Percentiles rank a stretch among this genome's conserved stretches.
These are phyloP conservation scores for Fusarium sp. DNA, from an alignment of 2,329 filamentous ascomycete genomes.

Conservation along the genomic window DNA sequence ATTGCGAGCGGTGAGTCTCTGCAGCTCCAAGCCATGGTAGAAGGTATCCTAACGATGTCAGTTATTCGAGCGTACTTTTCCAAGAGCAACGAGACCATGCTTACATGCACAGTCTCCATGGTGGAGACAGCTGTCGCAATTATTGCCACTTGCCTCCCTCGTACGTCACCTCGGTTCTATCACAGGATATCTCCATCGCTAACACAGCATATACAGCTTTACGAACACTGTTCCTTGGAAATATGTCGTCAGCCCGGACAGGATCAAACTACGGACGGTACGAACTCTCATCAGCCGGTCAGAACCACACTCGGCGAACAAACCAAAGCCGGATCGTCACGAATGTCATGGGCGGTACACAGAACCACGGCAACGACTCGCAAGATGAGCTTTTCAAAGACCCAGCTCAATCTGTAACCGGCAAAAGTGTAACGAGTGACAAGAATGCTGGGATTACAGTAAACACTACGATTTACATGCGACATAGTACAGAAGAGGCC, in stretches of 20 bases:
- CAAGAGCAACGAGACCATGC: conserved; percentile 48
- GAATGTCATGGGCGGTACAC: conserved; percentile 38
- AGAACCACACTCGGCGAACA: conserved; percentile 32
- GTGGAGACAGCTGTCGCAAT: conserved; percentile 52
- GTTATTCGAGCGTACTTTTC: conserved; percentile 50
- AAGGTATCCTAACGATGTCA: conserved; percentile 2
- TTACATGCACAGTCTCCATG: conserved; percentile 52
- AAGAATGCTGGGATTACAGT: conserved; percentile 33
- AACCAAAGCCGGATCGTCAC: conserved; percentile 35
- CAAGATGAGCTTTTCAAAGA: conserved; percentile 40
- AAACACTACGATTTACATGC: conserved; percentile 35
- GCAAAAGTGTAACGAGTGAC: background rate
- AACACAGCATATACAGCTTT: conserved; percentile 10
- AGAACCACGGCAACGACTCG: conserved; percentile 33
- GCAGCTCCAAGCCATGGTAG: accelerated
- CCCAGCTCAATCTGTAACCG: background rate
- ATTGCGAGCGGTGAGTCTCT: conserved; percentile 43
- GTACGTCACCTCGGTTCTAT: conserved; percentile 10
- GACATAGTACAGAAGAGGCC: conserved; percentile 9
- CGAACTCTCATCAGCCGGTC: conserved; percentile 35
- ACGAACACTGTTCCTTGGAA: conserved; percentile 33
- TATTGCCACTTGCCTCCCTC: conserved; percentile 52
- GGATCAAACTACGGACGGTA: conserved; percentile 36
- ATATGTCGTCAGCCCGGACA: conserved; percentile 32
- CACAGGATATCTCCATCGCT: background rate